Conservation (phyloP, 176 grass and related monocot genomes). For the Triticum aestivum region IWGSC_CS_RefSeq_v2.1 NC_057800.1:79092825-79093324, state of each 20-base stretch:
- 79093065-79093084: constrained; percentile 2
- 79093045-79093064: background rate
- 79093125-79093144: background rate
- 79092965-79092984: background rate
- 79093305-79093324: no score
- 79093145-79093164: background rate
- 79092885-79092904: background rate
- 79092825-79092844: constrained; percentile 11
- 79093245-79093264: no score
- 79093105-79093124: background rate
- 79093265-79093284: no score
- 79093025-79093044: background rate
- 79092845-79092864: constrained; percentile 43
- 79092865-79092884: background rate
- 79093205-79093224: no score
- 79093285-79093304: no score
- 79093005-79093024: background rate
- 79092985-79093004: background rate
- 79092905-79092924: background rate
- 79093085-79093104: background rate
- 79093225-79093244: no score
- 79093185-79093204: background rate
- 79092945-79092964: background rate
- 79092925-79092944: background rate
- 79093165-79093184: background rate